Conservation (phyloP, 495 filamentous ascomycete genomes). For the Aspergillus ellipticus region DNA sequence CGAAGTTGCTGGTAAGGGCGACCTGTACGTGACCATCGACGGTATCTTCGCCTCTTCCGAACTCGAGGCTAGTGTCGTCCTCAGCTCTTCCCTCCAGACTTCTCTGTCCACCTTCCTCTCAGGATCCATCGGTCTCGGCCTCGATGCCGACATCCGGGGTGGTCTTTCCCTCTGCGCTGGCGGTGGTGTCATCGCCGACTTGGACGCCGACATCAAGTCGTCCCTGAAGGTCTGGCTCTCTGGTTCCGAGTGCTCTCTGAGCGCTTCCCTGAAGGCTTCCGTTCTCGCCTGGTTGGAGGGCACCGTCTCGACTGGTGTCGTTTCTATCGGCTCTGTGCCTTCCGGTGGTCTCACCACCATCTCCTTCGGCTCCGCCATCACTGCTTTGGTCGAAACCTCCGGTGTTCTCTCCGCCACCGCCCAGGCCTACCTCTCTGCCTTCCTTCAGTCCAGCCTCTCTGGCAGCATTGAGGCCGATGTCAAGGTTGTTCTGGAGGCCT, state of each 20-base stretch:
- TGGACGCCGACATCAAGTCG: conserved; percentile 34
- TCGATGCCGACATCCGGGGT: conserved; percentile 30
- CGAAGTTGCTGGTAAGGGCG: conserved; percentile 35
- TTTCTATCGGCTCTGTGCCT: conserved; percentile 28
- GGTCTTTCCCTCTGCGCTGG: conserved; percentile 36
- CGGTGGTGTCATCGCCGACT: conserved; percentile 33
- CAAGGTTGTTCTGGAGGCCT: conserved; percentile 27
- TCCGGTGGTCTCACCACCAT: conserved; percentile 29
- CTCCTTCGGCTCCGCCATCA: conserved; percentile 37
- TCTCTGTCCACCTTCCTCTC: conserved; percentile 31
- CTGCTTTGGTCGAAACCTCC: conserved; percentile 26
- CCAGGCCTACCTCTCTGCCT: conserved; percentile 33
- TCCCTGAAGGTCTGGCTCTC: conserved; percentile 32
- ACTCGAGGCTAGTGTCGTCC: conserved; percentile 29
- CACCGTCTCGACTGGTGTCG: conserved; percentile 25
- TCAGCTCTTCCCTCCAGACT: conserved; percentile 30
- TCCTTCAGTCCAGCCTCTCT: conserved; percentile 31
- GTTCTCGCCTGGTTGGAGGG: conserved; percentile 37
- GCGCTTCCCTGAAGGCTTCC: conserved; percentile 27
- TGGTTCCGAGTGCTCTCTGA: conserved; percentile 29
- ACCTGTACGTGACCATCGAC: conserved; percentile 37
- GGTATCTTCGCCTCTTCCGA: conserved; percentile 36
- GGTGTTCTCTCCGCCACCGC: conserved; percentile 31
- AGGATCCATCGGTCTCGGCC: conserved; percentile 11
- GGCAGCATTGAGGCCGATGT: conserved; percentile 29